These are phyloP conservation scores for Striga hermonthica DNA, from an alignment of 305 asterid genomes.

Conservation along the genomic window DNA sequence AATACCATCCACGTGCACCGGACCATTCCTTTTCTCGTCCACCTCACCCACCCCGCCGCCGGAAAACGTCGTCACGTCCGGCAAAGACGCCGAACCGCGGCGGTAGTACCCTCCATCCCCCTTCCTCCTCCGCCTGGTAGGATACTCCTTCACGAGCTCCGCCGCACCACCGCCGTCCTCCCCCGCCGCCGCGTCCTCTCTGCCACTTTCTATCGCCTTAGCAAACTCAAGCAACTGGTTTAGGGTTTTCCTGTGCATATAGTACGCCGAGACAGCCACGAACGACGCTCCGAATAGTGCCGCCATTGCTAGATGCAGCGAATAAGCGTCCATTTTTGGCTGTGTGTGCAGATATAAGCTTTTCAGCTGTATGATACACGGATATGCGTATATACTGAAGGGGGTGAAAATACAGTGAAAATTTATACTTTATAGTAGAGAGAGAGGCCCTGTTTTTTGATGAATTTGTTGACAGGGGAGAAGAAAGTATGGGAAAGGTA, in stretches of 20 bases:
- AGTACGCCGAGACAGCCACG: slow-evolving; percentile 91
- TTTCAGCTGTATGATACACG: too few relatives aligned
- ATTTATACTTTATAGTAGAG: too few relatives aligned
- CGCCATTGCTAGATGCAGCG: slow-evolving; percentile 92
- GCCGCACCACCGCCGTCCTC: slow-evolving; percentile 35
- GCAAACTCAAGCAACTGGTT: slow-evolving; percentile 81
- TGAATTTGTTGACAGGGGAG: too few relatives aligned
- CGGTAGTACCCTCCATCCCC: slow-evolving; percentile 42
- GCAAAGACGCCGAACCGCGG: slow-evolving; percentile 50
- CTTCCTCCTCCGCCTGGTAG: slow-evolving; percentile 37
- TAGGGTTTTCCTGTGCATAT: slow-evolving; percentile 89
- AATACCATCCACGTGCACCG: slow-evolving; percentile 45
- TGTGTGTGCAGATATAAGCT: neutral
- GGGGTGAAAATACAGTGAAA: too few relatives aligned
- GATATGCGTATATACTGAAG: too few relatives aligned
- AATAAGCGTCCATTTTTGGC: slow-evolving; percentile 57
- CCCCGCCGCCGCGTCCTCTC: slow-evolving; percentile 33
- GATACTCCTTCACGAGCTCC: slow-evolving; percentile 37
- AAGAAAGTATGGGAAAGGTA: too few relatives aligned
- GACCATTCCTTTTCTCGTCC: slow-evolving; percentile 47
- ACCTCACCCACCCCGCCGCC: slow-evolving; percentile 37
- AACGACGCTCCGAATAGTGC: slow-evolving; percentile 93
- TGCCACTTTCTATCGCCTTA: slow-evolving; percentile 54
- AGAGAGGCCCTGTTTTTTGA: too few relatives aligned
- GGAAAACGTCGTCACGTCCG: slow-evolving; percentile 50